phyloP scores from a whole-genome alignment of 2,329 filamentous ascomycete species.

The Colletotrichum ledebouriae region DNA sequence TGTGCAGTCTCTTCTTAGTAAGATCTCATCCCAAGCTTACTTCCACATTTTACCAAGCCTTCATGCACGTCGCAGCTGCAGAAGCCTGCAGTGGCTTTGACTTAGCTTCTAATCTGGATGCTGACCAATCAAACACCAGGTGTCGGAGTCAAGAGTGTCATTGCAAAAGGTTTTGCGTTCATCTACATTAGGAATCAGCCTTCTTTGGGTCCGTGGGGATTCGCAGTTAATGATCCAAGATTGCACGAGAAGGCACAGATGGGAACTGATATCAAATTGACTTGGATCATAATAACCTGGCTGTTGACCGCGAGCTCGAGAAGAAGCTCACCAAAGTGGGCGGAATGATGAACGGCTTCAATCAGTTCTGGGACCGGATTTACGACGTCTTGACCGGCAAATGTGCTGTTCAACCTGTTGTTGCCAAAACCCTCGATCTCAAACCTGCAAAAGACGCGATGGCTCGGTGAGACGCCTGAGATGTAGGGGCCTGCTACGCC shows the following conservation, averaged over 20 bases:
- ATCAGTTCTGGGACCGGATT: conserved; percentile 51
- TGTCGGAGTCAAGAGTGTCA: too few relatives aligned
- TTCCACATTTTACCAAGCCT: too few relatives aligned
- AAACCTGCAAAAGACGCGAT: conserved; percentile 3
- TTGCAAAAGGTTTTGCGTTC: too few relatives aligned
- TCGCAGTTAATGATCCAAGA: conserved; percentile 50
- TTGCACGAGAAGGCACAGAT: conserved; percentile 54
- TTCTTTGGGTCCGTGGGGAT: too few relatives aligned
- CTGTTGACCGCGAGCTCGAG: conserved; percentile 52
- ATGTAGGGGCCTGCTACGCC: too few relatives aligned
- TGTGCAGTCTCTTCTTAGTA: too few relatives aligned
- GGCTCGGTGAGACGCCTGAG: conserved; percentile 14
- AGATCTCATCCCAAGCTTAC: too few relatives aligned
- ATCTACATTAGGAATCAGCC: too few relatives aligned
- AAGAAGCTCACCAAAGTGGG: conserved; percentile 45
- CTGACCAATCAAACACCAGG: too few relatives aligned
- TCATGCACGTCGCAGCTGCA: too few relatives aligned
- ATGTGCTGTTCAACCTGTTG: background rate
- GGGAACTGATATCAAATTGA: conserved; percentile 54
- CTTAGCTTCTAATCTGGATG: too few relatives aligned
- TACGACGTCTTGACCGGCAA: conserved; percentile 33
- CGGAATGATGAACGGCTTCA: conserved; percentile 51
- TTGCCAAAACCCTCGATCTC: background rate
- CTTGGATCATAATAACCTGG: conserved; percentile 40
- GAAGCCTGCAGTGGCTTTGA: too few relatives aligned